These are phyloP conservation scores for Trichoderma pleuroti DNA, from an alignment of 2,329 filamentous ascomycete genomes.

Conservation along the genomic window DNA sequence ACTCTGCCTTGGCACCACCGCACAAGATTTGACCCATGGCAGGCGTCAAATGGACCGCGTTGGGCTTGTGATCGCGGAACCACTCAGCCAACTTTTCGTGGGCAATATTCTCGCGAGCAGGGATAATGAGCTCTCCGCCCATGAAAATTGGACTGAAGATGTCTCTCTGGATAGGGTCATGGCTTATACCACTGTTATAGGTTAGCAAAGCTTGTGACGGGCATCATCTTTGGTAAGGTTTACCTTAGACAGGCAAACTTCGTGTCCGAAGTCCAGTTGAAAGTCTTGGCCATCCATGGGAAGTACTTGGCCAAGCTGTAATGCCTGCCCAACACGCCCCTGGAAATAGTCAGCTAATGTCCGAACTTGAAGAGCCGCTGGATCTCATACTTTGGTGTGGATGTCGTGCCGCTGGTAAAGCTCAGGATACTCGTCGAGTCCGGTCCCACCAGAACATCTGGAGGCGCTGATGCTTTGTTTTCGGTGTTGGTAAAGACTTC, in stretches of 20 bases:
- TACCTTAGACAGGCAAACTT: slow-evolving; percentile 13
- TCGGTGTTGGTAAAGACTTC: slow-evolving; percentile 61
- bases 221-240: background rate
- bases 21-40: slow-evolving; percentile 95
- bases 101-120: slow-evolving; percentile 76
- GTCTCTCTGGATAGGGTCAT: slow-evolving; percentile 63
- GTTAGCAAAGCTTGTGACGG: slow-evolving; percentile 20
- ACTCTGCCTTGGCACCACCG: slow-evolving; percentile 74
- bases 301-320: slow-evolving; percentile 85
- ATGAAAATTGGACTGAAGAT: slow-evolving; percentile 91
- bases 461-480: slow-evolving; percentile 52
- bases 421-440: slow-evolving; percentile 41
- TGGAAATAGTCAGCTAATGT: background rate
- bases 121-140: slow-evolving; percentile 74
- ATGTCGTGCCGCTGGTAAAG: slow-evolving; percentile 54
- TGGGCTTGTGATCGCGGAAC: slow-evolving; percentile 73
- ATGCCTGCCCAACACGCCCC: slow-evolving; percentile 78
- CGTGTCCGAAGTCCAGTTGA: background rate
- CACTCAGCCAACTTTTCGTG: slow-evolving; percentile 84
- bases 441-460: slow-evolving; percentile 69
- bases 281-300: slow-evolving; percentile 72
- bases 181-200: slow-evolving; percentile 51
- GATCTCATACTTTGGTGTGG: slow-evolving; percentile 29
- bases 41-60: slow-evolving; percentile 84
- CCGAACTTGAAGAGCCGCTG: slow-evolving; percentile 54